Base-by-base conservation (phyloP, 2,329 filamentous ascomycete species). In the Penicillium janthinellum region DNA sequence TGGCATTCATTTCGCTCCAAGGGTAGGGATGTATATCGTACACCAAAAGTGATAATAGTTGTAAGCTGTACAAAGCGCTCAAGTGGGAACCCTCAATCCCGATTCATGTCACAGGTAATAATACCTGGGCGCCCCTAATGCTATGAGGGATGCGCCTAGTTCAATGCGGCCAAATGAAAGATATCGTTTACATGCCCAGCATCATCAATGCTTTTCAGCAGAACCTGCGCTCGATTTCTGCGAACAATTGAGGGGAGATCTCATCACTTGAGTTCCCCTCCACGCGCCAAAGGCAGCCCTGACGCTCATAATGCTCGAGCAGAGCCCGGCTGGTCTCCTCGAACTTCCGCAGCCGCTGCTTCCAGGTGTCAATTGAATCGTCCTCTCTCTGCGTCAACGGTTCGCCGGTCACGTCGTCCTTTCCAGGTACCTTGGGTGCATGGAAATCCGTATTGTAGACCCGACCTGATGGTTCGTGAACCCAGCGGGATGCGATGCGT, bases 401-500 rank as follows among this genome's bases (percentile, higher is more conserved):
- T 74, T 99, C 95, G 15, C 95, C 95, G 0, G 95, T 99, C 50
- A 97, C 73, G 75, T 99, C 95, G 77, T 99, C 95, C 66, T 83
- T 86, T 28, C 95, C 94, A 0, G 86, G 78, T 1, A 93, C 87
- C 66, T 88, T 89, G 0, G 95, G 95, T 7, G 90, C 84, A 72
- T 98, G 92, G 81, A 96, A 99, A 0, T 88, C 88, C 2, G 92
- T 96, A 75, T 99, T 99, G 82, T 99, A 99, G 15, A 97, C 90
- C 31, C 95, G 85, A 1, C 95, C 95, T 0, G 92, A 96, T 0
- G 92, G 88, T 70, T 90, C 90, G 77, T 99, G 95, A 42, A 97
- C 89, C 93, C 93, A 97, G 58, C 95, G 89, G 54, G 92, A 92
- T 45, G 90, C 87, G 68, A 99, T 97, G 57, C 95, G 90, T 68